Conservation (phyloP, 73 alveolate genomes). For the Paramecium tetraurelia region DNA sequence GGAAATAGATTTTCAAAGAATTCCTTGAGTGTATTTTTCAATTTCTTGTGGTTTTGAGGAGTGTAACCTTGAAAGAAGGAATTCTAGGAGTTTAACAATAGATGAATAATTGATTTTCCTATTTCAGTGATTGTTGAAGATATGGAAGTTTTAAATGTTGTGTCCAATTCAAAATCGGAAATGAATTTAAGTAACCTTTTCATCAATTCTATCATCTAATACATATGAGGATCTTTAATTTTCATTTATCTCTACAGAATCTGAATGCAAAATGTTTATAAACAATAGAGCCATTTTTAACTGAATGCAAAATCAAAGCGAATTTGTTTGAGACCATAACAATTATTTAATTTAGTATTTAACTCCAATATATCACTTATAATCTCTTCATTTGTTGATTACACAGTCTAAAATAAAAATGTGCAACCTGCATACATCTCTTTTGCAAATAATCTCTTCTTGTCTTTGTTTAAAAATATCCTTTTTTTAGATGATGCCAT, state of each 20-base stretch:
- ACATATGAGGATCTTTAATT: slow-evolving; percentile 28
- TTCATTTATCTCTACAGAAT: slow-evolving; percentile 3
- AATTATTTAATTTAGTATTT: not conserved
- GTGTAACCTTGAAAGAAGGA: not conserved
- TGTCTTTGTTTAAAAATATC: not conserved
- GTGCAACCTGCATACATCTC: not conserved
- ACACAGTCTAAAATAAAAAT: not conserved
- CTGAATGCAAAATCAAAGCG: not conserved
- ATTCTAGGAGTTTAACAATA: not conserved
- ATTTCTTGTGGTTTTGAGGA: slow-evolving; percentile 6
- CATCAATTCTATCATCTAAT: slow-evolving; percentile 34
- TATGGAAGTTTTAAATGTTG: not conserved
- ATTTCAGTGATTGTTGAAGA: slow-evolving; percentile 5
- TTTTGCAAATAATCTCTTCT: slow-evolving; percentile 26
- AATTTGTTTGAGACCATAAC: not conserved
- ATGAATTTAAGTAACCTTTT: not conserved
- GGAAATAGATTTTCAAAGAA: slow-evolving; percentile 29
- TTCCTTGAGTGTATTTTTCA: not conserved
- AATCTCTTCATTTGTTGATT: not conserved
- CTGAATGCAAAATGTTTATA: not conserved
- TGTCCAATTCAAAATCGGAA: not conserved
- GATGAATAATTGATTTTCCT: not conserved
- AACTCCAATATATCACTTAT: slow-evolving; percentile 31
- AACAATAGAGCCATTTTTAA: not conserved
- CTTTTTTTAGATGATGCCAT: slow-evolving; percentile 30